Evolutionary conservation across 2,329 filamentous ascomycete genomes (phyloP), one percentile per base, ranked within the genome.

Genomic region (Fusarium nematophilum): DNA sequence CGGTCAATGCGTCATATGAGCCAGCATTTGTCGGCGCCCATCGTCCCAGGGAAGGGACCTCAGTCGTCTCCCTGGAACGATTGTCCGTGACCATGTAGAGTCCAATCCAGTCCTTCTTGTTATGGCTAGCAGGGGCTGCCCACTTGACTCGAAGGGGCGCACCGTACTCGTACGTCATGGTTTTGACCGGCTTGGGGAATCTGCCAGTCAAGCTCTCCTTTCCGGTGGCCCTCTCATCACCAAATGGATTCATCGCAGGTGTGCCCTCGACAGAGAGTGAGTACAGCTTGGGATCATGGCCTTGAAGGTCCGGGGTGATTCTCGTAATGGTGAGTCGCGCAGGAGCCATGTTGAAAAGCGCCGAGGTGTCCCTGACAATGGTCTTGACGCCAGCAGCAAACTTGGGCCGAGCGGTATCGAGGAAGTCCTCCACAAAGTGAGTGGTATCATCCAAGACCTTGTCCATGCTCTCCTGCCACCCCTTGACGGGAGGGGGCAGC

Each of bases 21-120:
- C 90, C 90, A 4, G 85, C 81, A 57, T 89, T 92, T 0, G 91
- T 93, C 1, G 93, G 90, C 27, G 92, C 82, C 95, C 95, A 99
- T 53, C 95, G 88, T 30, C 94, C 93, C 50, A 94, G 87, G 2
- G 92, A 96, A 4, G 92, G 87, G 9, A 97, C 86, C 46, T 91
- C 88, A 3, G 95, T 97, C 11, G 89, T 80, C 31, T 97, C 91
- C 33, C 94, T 87, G 7, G 91, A 95, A 6, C 88, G 86, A 71
- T 97, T 99, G 76, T 98, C 94, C 3, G 92, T 93, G 3, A 99
- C 92, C 86, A 93, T 93, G 79, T 98, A 99, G 6, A 99, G 82
- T 4, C 94, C 94, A 47, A 99, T 88, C 95, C 95, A 99, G 75
- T 99, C 95, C 69, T 90, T 90, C 73, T 90, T 93, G 77, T 88